Evolutionary conservation across 495 filamentous ascomycete genomes (phyloP).

Genomic region (Pseudomonodictys pantanalensis): DNA sequence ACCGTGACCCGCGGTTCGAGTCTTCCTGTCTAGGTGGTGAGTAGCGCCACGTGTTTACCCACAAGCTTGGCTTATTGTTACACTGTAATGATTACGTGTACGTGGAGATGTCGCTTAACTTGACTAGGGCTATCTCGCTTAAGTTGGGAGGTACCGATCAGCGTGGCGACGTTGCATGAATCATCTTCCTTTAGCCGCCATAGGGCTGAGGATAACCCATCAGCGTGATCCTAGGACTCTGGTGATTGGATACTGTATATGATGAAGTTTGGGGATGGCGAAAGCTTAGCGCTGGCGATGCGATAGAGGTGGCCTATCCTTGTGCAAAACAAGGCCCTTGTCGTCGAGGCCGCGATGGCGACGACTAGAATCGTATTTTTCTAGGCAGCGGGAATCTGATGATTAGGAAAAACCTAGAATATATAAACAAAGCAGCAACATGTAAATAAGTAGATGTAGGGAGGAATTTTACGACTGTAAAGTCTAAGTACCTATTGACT

Average conservation of each 20-base stretch:
- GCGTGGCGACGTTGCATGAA: background rate
- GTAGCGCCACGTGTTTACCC: background rate
- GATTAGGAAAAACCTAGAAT: background rate
- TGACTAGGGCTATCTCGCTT: background rate
- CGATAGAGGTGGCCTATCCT: background rate
- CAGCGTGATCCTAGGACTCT: background rate
- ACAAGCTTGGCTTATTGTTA: background rate
- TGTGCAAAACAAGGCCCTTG: background rate
- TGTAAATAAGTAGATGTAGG: background rate
- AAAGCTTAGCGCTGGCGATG: background rate
- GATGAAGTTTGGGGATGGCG: background rate
- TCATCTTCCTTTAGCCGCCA: background rate
- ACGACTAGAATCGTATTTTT: background rate
- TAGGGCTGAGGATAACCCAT: background rate
- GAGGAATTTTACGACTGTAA: background rate
- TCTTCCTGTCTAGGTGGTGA: background rate
- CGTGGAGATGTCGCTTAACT: background rate
- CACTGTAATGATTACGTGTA: background rate
- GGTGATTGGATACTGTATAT: background rate
- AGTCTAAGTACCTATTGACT: background rate
- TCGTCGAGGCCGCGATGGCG: background rate
- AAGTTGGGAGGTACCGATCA: background rate
- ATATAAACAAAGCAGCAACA: background rate
- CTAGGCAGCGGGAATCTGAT: background rate
- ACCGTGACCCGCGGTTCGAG: background rate